These are phyloP conservation scores for Edaphochlamys debaryana DNA, from an alignment of 139 green algal genomes.

Conservation along the genomic window DNA sequence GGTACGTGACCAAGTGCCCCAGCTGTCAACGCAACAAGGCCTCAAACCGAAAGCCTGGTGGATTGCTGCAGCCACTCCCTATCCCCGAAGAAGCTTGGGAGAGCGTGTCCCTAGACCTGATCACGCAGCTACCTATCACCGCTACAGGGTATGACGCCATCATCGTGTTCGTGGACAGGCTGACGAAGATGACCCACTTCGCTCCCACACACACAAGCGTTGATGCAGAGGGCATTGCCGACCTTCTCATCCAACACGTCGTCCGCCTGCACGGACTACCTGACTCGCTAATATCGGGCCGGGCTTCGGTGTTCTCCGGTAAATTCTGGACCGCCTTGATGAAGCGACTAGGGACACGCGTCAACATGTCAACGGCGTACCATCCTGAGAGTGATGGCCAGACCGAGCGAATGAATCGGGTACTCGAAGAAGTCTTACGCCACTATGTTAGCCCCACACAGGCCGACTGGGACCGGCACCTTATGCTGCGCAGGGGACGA, in stretches of 20 bases:
- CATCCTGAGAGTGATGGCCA: conserved; percentile 66
- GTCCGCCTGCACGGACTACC: conserved; percentile 42
- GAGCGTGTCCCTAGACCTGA: conserved; percentile 48
- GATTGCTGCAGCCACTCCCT: conserved; percentile 36
- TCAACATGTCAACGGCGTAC: conserved; percentile 13
- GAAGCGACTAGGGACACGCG: background rate
- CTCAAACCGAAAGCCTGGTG: conserved; percentile 8
- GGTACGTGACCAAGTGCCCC: conserved; percentile 19
- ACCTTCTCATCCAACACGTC: conserved; percentile 48
- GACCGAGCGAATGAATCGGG: conserved; percentile 69
- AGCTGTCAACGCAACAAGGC: conserved; percentile 41
- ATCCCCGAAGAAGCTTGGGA: conserved; percentile 38
- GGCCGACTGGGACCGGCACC: conserved; percentile 61
- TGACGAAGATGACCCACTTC: conserved; percentile 58
- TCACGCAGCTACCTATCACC: conserved; percentile 46
- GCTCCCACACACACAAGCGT: background rate
- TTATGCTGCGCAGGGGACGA: too few species aligned
- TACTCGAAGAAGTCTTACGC: conserved; percentile 67
- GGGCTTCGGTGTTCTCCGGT: conserved; percentile 35
- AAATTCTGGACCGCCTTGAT: conserved; percentile 47
- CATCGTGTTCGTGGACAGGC: conserved; percentile 54
- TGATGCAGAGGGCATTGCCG: conserved; percentile 18
- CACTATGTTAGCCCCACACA: conserved; percentile 34
- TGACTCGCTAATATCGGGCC: conserved; percentile 46
- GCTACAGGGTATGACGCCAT: conserved; percentile 42